Evolutionary conservation across 345 rosid species (phyloP), one percentile per base, ranked within the genome.

Genomic region (Euphorbia lathyris): DNA sequence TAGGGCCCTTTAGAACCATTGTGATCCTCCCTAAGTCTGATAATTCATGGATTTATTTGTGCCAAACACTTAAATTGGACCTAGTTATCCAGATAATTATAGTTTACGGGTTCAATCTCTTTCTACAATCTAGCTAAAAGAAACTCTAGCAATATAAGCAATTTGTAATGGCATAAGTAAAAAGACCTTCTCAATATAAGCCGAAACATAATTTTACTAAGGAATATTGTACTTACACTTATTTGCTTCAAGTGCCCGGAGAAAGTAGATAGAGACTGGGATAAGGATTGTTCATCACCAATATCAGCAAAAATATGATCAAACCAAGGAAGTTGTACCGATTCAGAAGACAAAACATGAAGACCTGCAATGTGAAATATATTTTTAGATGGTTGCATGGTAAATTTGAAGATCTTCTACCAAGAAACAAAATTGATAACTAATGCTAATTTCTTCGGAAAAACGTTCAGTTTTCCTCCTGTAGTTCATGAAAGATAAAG

Each of bases 191-290:
- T 20, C 43, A 45, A 60, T 71, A 60, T 34, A 55, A 60, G 59
- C 45, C 7, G 30, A 38, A 74, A 16, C 10, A 67, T 19, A 67
- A 36, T 47, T 69, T 64, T 9, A 36, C 25, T 25, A 80, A 73
- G 61, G 64, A 66, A 72, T 10, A 47, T 57, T 75, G 70, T 73
- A 64, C 96, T 83, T 77, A 94, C 98, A 78, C 86, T 85, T 60
- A 94, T 88, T 80, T 91, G 97, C 69, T 90, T 91, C 84, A 91
- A 78, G 76, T 90, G 98, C 71, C 96, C 93, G 66, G 98, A 94
- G 78, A 91, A 94, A 70, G 98, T 91, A 72, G 98, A 94, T 70
- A 94, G 76, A 69, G 96, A 94, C 78, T 91, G 97, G 26, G 90
- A 82, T 77, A 94, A 76, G 55, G 98, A 94, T 71, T 94, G 96